A percentile compares a stretch with the other conserved stretches of the same genome.
Conservation (phyloP, 768 basidiomycete genomes). For the Lepiota venenata region DNA sequence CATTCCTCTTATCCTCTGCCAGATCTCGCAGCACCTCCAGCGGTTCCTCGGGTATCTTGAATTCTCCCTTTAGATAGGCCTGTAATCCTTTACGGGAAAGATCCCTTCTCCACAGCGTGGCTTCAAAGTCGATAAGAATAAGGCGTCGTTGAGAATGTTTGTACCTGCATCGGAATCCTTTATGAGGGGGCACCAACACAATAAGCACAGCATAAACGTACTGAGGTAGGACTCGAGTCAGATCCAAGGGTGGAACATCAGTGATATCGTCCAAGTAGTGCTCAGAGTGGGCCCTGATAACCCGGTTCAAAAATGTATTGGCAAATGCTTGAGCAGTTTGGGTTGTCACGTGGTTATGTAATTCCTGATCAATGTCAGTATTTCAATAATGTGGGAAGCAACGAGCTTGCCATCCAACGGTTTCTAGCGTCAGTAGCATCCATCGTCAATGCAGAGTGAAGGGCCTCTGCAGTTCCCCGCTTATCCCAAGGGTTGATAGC, state of each 20-base stretch:
- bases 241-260: constrained; percentile 28
- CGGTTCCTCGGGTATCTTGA: constrained; percentile 36
- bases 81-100: constrained; percentile 41
- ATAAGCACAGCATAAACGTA: neutral
- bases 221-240: constrained; percentile 49
- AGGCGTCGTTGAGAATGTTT: constrained; percentile 63
- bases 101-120: constrained; percentile 71
- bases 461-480: constrained; percentile 80
- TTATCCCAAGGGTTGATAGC: constrained; percentile 86
- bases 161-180: constrained; percentile 34
- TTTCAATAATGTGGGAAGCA: neutral
- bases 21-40: constrained; percentile 54
- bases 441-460: constrained; percentile 70
- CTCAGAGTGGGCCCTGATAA: constrained; percentile 69
- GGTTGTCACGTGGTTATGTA: constrained; percentile 81
- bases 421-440: constrained; percentile 63
- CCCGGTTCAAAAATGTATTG: constrained; percentile 73
- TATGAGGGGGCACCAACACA: neutral
- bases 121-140: constrained; percentile 76
- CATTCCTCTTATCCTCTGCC: constrained; percentile 61
- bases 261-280: constrained; percentile 33
- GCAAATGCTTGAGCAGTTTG: constrained; percentile 87
- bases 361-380: constrained; percentile 39
- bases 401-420: constrained; percentile 65
- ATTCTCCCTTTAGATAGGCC: constrained; percentile 15